A percentile compares a stretch with the other conserved stretches of the same genome.
Evolutionary conservation across 116 monocot species (phyloP).

Genomic region (Trichopus zeylanicus): DNA sequence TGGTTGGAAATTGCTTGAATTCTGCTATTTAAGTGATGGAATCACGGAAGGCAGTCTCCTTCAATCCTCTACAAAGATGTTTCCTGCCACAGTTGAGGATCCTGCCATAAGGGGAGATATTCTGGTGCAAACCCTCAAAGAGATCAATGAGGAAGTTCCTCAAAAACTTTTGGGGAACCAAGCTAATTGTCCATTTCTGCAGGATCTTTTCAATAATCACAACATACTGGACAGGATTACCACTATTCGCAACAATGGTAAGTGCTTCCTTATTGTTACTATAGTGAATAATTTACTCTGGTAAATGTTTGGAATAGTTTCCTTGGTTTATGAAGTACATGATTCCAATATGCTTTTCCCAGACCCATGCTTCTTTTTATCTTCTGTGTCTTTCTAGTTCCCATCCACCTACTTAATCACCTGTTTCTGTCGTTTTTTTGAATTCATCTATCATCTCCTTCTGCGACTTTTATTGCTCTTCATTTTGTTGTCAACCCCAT

Average conservation of each 20-base stretch:
- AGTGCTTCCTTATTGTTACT: too few relatives aligned
- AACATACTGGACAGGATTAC: slow-evolving; percentile 43
- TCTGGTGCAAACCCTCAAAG: slow-evolving; percentile 62
- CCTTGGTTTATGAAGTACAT: too few relatives aligned
- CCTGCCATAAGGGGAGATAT: slow-evolving; percentile 85
- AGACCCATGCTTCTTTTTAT: too few relatives aligned
- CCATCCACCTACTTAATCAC: too few relatives aligned
- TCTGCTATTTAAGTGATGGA: slow-evolving; percentile 62
- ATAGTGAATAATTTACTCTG: too few relatives aligned
- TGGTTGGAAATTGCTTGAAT: slow-evolving; percentile 76
- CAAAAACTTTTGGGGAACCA: slow-evolving; percentile 15
- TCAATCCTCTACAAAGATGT: slow-evolving; percentile 41
- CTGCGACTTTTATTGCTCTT: too few relatives aligned
- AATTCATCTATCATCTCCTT: too few relatives aligned
- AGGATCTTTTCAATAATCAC: slow-evolving; percentile 58
- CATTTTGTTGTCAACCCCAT: too few relatives aligned
- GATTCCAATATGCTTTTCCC: too few relatives aligned
- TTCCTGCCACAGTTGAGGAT: slow-evolving; percentile 76
- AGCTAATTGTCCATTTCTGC: slow-evolving; percentile 41
- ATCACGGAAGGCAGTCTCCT: slow-evolving; percentile 27
- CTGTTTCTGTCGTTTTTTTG: too few relatives aligned
- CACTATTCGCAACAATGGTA: slow-evolving; percentile 48
- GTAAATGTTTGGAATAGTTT: too few relatives aligned
- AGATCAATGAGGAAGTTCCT: slow-evolving; percentile 37
- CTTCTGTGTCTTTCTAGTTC: too few relatives aligned